A percentile compares a stretch with the other conserved stretches of the same genome.
These are phyloP conservation scores for Tubosaeta sp. DNA, from an alignment of 768 basidiomycete species.

Conservation along the genomic window DNA sequence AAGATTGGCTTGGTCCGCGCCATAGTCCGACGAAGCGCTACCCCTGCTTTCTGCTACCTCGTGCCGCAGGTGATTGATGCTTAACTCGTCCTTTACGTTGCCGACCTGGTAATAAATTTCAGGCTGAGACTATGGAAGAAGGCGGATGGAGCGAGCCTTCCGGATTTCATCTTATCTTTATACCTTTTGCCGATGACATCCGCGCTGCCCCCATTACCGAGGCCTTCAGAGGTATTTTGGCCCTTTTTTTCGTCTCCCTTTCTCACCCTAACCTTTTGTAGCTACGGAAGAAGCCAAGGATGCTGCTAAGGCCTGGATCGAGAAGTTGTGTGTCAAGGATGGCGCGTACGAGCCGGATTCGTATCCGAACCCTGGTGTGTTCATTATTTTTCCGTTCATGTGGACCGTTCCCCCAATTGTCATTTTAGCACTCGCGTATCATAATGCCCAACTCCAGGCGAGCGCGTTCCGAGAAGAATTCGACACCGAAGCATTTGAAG, in stretches of 20 bases:
- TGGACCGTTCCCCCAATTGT: background rate
- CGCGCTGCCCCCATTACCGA: conserved; percentile 69
- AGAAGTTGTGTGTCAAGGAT: conserved; percentile 73
- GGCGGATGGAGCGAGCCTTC: conserved; percentile 78
- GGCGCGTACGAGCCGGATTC: conserved; percentile 85
- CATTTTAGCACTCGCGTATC: conserved; percentile 59
- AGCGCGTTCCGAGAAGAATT: conserved; percentile 91
- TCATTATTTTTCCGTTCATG: background rate
- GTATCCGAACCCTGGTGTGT: conserved; percentile 85
- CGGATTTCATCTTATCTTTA: conserved; percentile 87
- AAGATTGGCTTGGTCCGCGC: conserved; percentile 78
- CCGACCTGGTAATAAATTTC: conserved; percentile 1
- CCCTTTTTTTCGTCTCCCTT: background rate
- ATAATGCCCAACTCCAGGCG: conserved; percentile 88
- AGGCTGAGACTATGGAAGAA: conserved; percentile 70
- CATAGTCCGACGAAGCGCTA: conserved; percentile 63
- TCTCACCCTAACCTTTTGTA: conserved; percentile 26
- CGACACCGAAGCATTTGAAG: conserved; percentile 71
- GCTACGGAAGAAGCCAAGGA: conserved; percentile 67
- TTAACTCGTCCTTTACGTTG: background rate
- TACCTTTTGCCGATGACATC: conserved; percentile 96
- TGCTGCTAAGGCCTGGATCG: conserved; percentile 68
- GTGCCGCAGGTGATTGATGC: conserved; percentile 67
- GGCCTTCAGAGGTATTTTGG: conserved; percentile 52
- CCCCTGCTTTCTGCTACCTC: conserved; percentile 78